Conservation (phyloP, 257 asterid genomes). For the Solanum bulbocastanum region DNA sequence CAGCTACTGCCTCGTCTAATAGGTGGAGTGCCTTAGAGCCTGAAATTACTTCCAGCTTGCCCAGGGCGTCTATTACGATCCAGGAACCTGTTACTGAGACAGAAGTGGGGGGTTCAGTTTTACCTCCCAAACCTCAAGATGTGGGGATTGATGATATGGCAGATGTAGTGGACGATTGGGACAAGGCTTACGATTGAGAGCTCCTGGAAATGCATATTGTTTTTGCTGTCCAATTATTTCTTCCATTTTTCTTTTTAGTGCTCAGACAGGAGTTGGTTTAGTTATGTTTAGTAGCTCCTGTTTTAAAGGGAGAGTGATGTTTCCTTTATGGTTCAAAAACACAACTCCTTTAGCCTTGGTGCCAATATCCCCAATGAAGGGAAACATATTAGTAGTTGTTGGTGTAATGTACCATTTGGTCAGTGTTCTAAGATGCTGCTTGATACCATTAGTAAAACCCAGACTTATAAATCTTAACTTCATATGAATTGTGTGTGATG, state of each 20-base stretch:
- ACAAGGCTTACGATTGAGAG: slow-evolving; percentile 54
- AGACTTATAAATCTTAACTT: neutral
- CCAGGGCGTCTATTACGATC: slow-evolving; percentile 11
- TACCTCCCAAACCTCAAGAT: slow-evolving; percentile 13
- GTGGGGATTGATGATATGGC: slow-evolving; percentile 13
- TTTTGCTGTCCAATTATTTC: neutral
- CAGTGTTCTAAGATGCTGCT: neutral
- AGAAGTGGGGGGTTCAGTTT: slow-evolving; percentile 8
- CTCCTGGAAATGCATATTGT: neutral
- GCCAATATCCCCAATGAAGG: neutral
- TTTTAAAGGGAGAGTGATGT: neutral
- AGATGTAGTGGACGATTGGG: slow-evolving; percentile 92
- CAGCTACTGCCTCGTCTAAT: slow-evolving; percentile 38
- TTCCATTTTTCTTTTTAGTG: neutral
- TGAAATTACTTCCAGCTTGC: slow-evolving; percentile 30
- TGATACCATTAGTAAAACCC: neutral
- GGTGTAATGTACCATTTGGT: neutral
- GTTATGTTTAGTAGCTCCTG: neutral
- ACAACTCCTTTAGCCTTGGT: neutral
- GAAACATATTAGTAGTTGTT: neutral
- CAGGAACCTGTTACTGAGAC: slow-evolving; percentile 9
- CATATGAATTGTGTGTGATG: neutral
- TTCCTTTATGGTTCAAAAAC: neutral
- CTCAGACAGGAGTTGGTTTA: neutral
- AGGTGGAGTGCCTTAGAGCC: slow-evolving; percentile 65